Percentiles rank a stretch among this genome's conserved stretches.
Conservation (phyloP, 768 basidiomycete species). For the Auriscalpium orientale region DNA sequence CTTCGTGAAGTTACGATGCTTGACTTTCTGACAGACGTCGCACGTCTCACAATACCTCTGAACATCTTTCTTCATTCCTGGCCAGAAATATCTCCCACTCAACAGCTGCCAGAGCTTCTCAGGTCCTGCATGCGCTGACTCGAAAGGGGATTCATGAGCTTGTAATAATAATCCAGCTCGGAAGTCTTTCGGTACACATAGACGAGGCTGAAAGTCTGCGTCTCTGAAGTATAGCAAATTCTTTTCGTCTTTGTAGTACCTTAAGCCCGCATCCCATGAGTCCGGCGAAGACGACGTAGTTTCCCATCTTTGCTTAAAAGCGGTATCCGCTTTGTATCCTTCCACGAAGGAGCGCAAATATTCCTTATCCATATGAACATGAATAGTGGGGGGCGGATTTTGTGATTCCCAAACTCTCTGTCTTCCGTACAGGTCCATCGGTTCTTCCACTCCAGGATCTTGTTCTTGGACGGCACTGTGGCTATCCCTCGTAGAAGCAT, state of each 20-base stretch:
- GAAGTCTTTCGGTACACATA: constrained; percentile 8
- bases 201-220: constrained; percentile 6
- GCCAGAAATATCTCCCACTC: not conserved
- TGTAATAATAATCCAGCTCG: not conserved
- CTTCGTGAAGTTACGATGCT: not conserved
- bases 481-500: no score
- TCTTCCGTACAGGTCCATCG: not conserved
- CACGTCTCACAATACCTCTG: not conserved
- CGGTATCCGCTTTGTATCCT: not conserved
- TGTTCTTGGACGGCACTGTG: no score
- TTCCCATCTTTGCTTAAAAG: not conserved
- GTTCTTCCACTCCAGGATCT: no score
- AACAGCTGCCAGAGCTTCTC: constrained; percentile 5
- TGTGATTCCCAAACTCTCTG: not conserved
- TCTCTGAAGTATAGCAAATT: constrained; percentile 14
- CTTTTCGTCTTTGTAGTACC: constrained; percentile 9
- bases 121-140: constrained; percentile 6
- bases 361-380: not conserved
- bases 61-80: constrained; percentile 9
- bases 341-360: not conserved
- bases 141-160: constrained; percentile 3
- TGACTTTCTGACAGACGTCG: constrained; percentile 14
- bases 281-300: no score
- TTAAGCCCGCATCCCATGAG: not conserved
- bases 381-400: not conserved